Conservation (phyloP, 2,329 filamentous ascomycete species). For the Alternaria panax region DNA sequence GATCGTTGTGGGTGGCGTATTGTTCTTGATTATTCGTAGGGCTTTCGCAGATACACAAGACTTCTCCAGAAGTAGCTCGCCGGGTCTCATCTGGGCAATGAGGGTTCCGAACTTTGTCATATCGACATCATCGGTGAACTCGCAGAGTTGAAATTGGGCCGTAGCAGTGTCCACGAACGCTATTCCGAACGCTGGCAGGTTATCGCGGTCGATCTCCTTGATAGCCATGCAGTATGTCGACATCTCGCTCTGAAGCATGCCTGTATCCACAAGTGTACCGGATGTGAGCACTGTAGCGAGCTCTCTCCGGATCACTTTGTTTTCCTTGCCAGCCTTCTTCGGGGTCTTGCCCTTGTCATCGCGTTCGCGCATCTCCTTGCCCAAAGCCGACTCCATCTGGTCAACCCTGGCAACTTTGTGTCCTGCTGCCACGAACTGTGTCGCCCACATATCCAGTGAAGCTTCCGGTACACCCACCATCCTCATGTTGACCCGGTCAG, state of each 20-base stretch:
- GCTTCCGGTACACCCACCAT: slow-evolving; percentile 99
- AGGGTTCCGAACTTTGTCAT: slow-evolving; percentile 98
- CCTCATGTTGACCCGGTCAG: slow-evolving; percentile 97
- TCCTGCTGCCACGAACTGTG: slow-evolving; percentile 97
- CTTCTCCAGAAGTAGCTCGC: slow-evolving; percentile 87
- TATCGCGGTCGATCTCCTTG: slow-evolving; percentile 74
- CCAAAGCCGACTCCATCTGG: slow-evolving; percentile 93
- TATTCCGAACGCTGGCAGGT: slow-evolving; percentile 84
- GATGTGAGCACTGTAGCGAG: slow-evolving; percentile 89
- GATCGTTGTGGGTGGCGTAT: slow-evolving; percentile 87
- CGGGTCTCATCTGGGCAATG: slow-evolving; percentile 87
- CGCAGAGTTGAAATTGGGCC: slow-evolving; percentile 90
- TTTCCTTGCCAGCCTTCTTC: slow-evolving; percentile 65
- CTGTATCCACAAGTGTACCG: slow-evolving; percentile 91
- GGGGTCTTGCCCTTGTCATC: slow-evolving; percentile 63
- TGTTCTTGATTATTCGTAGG: slow-evolving; percentile 93
- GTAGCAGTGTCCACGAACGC: slow-evolving; percentile 96
- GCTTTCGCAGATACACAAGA: slow-evolving; percentile 85
- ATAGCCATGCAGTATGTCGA: slow-evolving; percentile 95
- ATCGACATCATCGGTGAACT: slow-evolving; percentile 90
- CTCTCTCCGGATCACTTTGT: slow-evolving; percentile 93
- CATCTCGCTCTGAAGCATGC: slow-evolving; percentile 98
- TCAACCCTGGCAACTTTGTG: slow-evolving; percentile 97
- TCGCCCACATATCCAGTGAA: slow-evolving; percentile 95
- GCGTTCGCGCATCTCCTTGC: slow-evolving; percentile 98